Percentiles rank a stretch among this genome's conserved stretches.
Conservation (phyloP, 257 asterid species). For the Nicotiana attenuata region DNA sequence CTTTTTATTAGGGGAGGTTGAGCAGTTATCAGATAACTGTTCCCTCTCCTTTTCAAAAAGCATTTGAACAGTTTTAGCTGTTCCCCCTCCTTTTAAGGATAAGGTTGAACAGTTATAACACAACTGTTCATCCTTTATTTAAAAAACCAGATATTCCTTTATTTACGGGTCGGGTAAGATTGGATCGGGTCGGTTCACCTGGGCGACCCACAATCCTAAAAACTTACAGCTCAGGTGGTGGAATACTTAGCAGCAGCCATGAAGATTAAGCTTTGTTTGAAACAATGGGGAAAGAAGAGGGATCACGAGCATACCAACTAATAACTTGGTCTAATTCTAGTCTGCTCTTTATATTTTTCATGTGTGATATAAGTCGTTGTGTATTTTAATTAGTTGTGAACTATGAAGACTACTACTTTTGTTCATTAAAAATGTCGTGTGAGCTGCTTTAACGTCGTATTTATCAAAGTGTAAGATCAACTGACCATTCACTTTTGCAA, state of each 20-base stretch:
- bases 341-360: not conserved
- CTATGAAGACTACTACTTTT: not conserved
- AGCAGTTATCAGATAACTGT: too few species aligned
- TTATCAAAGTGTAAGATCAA: not conserved
- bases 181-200: too few species aligned
- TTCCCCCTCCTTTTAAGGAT: too few species aligned
- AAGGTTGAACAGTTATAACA: too few species aligned
- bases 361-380: not conserved
- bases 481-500: not conserved
- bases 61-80: too few species aligned
- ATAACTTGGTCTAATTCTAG: too few species aligned
- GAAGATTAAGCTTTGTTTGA: slow-evolving; percentile 36
- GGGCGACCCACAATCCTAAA: too few species aligned
- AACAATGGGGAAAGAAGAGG: slow-evolving; percentile 47
- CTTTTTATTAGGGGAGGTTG: too few species aligned
- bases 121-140: too few species aligned
- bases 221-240: slow-evolving; percentile 52
- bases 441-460: not conserved
- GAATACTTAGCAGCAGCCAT: slow-evolving; percentile 42
- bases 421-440: not conserved
- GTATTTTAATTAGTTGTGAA: not conserved
- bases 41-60: too few species aligned
- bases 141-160: too few species aligned
- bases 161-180: too few species aligned
- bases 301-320: not conserved